Base-by-base conservation (phyloP, 441 rosid genomes). In the Mallotus japonicus region DNA sequence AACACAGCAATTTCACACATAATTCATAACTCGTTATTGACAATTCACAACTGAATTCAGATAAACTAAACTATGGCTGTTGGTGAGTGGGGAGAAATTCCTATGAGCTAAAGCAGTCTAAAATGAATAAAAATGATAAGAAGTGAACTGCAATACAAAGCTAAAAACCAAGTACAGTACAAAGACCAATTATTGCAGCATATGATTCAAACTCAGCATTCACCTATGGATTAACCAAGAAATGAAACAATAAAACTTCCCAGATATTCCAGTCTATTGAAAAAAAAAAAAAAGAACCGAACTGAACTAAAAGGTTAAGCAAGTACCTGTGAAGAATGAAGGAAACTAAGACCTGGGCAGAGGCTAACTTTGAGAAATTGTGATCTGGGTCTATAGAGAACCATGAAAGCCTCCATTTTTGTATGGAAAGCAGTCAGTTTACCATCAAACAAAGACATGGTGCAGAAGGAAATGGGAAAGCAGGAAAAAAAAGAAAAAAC, bases 251-350 rank as follows among this genome's bases (percentile, higher is more conserved):
- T 12, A 8, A 53, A 65, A 11, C 32, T 67, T 54, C 24, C 15
- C 28, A 8, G 14, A 9, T 1, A 46, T 19, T 44, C 14, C 20
- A 69, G 47, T 8, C 3, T 62, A 51, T 32, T 8, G 46, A 42
- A 8, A 46, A n/a, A 80, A 20, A 49, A 13, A 62, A 9, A 14
- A 14, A 13, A 20, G 34, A 28, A 20, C 55, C 14, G 32, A 53
- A 53, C 19, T 17, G 67, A 56, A 65, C 71, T 46, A 42, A 58
- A 24, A 46, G 6, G 42, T 16, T 24, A 24, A 24, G 28, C 12
- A 7, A 50, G 40, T 80, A 88, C 94, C 97, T 80, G 74, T 61
- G 86, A 82, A 79, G 88, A 89, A 85, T 75, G 16, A 63, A 84
- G 83, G 40, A 79, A 84, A 54, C 82, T 76, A 8, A 79, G 70